Evolutionary conservation across 2,329 filamentous ascomycete genomes (phyloP).

Genomic region (Truncatella angustata): DNA sequence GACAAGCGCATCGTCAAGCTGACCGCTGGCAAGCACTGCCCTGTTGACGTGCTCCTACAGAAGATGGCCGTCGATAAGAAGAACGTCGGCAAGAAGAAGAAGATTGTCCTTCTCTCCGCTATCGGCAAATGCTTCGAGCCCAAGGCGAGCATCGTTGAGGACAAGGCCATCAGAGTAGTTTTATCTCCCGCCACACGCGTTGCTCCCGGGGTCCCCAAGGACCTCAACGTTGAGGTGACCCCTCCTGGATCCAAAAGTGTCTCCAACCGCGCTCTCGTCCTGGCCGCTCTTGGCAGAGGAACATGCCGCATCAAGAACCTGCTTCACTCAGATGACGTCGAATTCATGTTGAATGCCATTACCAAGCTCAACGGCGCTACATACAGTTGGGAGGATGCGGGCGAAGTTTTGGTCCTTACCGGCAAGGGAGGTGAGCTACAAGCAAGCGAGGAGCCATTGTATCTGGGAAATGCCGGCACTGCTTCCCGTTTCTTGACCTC

Average conservation of each 20-base stretch:
- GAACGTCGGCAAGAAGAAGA: slow-evolving; percentile 93
- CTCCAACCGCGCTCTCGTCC: slow-evolving; percentile 90
- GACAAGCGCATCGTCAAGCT: slow-evolving; percentile 81
- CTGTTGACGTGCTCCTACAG: slow-evolving; percentile 78
- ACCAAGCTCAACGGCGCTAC: slow-evolving; percentile 79
- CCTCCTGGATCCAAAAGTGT: slow-evolving; percentile 97
- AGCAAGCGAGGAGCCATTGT: slow-evolving; percentile 75
- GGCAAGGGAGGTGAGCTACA: slow-evolving; percentile 85
- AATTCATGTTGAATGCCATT: slow-evolving; percentile 96
- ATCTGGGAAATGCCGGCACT: slow-evolving; percentile 94
- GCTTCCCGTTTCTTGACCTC: slow-evolving; percentile 94
- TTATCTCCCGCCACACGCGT: slow-evolving; percentile 78
- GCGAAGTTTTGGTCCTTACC: slow-evolving; percentile 84
- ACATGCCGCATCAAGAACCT: slow-evolving; percentile 88
- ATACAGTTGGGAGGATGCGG: slow-evolving; percentile 91
- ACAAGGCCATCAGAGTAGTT: slow-evolving; percentile 77
- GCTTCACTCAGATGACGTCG: slow-evolving; percentile 93
- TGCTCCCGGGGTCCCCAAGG: slow-evolving; percentile 65
- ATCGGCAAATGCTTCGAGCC: slow-evolving; percentile 88
- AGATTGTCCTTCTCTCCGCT: slow-evolving; percentile 86
- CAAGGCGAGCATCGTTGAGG: slow-evolving; percentile 84
- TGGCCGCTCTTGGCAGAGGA: slow-evolving; percentile 85
- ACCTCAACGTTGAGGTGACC: slow-evolving; percentile 70
- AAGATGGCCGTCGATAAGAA: slow-evolving; percentile 99
- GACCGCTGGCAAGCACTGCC: slow-evolving; percentile 83